Evolutionary conservation across 768 basidiomycete genomes (phyloP), one percentile per base, ranked within the genome.

Genomic region (Phlegmacium glaucopus): DNA sequence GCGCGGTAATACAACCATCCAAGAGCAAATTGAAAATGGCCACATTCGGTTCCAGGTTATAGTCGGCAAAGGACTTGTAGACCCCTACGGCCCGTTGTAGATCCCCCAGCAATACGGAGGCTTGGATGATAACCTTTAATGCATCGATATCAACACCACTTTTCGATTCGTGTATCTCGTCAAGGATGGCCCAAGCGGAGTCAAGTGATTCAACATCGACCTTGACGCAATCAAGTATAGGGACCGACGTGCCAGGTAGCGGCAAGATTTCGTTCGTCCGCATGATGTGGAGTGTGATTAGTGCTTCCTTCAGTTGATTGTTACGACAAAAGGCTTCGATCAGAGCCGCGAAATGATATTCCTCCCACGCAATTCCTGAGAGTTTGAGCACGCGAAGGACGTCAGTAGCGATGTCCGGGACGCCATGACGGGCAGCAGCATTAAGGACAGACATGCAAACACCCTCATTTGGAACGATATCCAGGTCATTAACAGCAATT

Each of bases 341-440:
- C 16, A 93, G 65, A 3, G 90, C 81, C 1, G 87, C 80, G 55
- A 90, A 81, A 60, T 94, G 92, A 57, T 86, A 67, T 60, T 93
- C 91, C 57, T 73, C 60, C 66, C 78, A 73, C 39, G 70, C 60
- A 11, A 79, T 64, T 12, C 75, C 73, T 7, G 77, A 64, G 9
- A 51, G 43, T 38, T 77, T 73, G 32, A 94, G 68, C 6, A 76
- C 66, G 1, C 74, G 78, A 35, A 93, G 66, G 25, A 78, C 86
- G 35, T 83, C 80, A 11, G 77, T 69, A 17, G 85, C 90, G 1
- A 94, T 72, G 39, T 81, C 78, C 5, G 86, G 77, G 28, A 80
- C 68, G n/a, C 87, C 90, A 51, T 78, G 72, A 9, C 90, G 82
- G 36, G 78, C 87, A 12, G 87, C 87, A 1, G 85, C 80, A 52